Percentiles rank a stretch among this genome's conserved stretches.
Conservation (phyloP, 495 filamentous ascomycete species). For the Friedmanniomyces endolithicus region DNA sequence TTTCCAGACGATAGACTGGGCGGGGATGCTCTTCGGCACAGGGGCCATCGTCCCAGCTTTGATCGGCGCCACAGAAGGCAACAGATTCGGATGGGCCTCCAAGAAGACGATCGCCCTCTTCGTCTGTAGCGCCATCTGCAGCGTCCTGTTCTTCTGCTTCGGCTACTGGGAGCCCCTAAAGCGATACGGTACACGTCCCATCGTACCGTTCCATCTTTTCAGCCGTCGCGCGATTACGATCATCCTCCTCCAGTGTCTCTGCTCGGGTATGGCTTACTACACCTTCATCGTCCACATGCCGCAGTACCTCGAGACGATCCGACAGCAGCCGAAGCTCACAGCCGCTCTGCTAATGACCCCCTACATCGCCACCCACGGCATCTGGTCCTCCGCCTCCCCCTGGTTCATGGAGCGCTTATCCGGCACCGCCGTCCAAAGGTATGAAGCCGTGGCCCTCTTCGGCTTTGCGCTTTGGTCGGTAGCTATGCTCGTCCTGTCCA, state of each 20-base stretch:
- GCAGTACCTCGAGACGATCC: not conserved
- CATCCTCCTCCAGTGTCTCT: not conserved
- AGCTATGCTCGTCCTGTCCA: not conserved
- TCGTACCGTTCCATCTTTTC: not conserved
- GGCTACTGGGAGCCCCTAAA: not conserved
- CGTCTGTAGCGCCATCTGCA: not conserved
- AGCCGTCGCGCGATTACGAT: not conserved
- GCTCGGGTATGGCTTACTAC: not conserved
- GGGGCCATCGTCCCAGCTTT: not conserved
- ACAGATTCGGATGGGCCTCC: not conserved
- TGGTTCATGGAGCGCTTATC: not conserved
- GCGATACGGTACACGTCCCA: not conserved
- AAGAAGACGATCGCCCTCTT: not conserved
- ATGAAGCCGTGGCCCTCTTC: not conserved
- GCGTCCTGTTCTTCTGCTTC: not conserved
- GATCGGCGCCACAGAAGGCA: not conserved
- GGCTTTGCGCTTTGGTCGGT: not conserved
- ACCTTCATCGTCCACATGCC: not conserved
- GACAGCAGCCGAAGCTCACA: not conserved
- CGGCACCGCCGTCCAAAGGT: not conserved
- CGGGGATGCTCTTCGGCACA: not conserved
- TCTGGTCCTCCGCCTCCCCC: not conserved
- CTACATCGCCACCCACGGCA: not conserved
- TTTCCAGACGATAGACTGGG: not conserved
- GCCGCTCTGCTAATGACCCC: not conserved